Conservation (phyloP, 352 stramenopile species). For the Phytophthora kernoviae region DNA sequence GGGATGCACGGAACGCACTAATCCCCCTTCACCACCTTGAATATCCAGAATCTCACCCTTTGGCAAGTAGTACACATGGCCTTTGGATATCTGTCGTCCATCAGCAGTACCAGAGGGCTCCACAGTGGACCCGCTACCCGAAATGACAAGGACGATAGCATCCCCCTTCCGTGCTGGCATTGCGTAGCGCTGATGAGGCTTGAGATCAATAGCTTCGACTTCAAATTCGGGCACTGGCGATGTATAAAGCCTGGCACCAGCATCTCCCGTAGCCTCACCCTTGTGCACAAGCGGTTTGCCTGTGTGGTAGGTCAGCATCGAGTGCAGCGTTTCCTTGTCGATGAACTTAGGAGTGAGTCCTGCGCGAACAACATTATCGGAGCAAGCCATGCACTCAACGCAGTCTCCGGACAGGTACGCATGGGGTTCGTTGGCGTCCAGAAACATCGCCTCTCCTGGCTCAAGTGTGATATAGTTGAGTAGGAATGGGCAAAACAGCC, state of each 20-base stretch:
- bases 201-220: constrained; percentile 70
- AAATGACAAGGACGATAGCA: constrained; percentile 61
- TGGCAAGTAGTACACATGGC: constrained; percentile 59
- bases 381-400: constrained; percentile 99
- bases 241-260: constrained; percentile 82
- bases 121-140: constrained; percentile 35
- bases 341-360: constrained; percentile 99
- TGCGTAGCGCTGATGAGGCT: constrained; percentile 38
- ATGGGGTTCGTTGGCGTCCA: constrained; percentile 99
- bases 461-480: constrained; percentile 98
- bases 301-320: constrained; percentile 97
- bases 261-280: constrained; percentile 36
- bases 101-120: constrained; percentile 26
- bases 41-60: constrained; percentile 50
- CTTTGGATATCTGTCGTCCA: constrained; percentile 34
- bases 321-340: constrained; percentile 96
- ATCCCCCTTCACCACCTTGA: constrained; percentile 40
- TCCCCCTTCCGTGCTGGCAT: constrained; percentile 44
- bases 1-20: constrained; percentile 50
- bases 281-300: constrained; percentile 34
- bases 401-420: constrained; percentile 97
- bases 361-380: constrained; percentile 99
- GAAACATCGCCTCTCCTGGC: constrained; percentile 97
- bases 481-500: constrained; percentile 96
- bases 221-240: constrained; percentile 93